Percentiles rank a stretch among this genome's conserved stretches.
These are phyloP conservation scores for Penicillium daleae DNA, from an alignment of 495 filamentous ascomycete species.

Conservation along the genomic window DNA sequence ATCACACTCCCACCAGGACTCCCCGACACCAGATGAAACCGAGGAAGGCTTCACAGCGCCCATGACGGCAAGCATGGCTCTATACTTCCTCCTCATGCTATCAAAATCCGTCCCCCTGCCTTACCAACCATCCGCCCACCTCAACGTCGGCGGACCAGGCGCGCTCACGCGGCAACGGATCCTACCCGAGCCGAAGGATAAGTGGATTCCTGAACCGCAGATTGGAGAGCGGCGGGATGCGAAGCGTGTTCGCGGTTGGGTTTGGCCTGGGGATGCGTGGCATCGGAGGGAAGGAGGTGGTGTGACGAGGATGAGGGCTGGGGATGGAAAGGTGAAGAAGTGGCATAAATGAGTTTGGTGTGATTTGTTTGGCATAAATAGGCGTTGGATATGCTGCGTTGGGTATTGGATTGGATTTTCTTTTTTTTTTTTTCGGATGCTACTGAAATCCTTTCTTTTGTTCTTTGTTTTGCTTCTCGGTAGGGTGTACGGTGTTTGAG, in stretches of 20 bases:
- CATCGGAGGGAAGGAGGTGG: slow-evolving; percentile 56
- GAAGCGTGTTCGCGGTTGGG: slow-evolving; percentile 81
- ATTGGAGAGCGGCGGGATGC: slow-evolving; percentile 82
- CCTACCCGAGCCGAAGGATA: slow-evolving; percentile 65
- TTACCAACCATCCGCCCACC: slow-evolving; percentile 67
- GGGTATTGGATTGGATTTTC: not conserved
- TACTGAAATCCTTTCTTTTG: too few species aligned
- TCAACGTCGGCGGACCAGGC: slow-evolving; percentile 81
- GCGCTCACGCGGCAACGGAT: slow-evolving; percentile 74
- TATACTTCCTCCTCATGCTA: slow-evolving; percentile 84
- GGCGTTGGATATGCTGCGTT: not conserved
- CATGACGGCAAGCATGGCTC: slow-evolving; percentile 70
- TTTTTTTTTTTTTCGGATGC: slow-evolving; percentile 1
- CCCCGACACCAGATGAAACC: slow-evolving; percentile 13
- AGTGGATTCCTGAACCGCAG: slow-evolving; percentile 86
- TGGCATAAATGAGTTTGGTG: slow-evolving; percentile 40
- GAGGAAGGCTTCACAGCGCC: slow-evolving; percentile 43
- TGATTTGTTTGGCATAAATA: not conserved
- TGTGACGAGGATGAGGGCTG: slow-evolving; percentile 28
- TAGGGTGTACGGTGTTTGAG: not conserved
- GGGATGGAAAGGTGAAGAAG: slow-evolving; percentile 34
- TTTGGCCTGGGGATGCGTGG: slow-evolving; percentile 76
- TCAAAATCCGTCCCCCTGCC: slow-evolving; percentile 72
- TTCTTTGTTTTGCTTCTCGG: too few species aligned
- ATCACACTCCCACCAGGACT: slow-evolving; percentile 23